phyloP scores from a whole-genome alignment of 129 eudicot species.

The Rutidosis leptorrhynchoides region DNA sequence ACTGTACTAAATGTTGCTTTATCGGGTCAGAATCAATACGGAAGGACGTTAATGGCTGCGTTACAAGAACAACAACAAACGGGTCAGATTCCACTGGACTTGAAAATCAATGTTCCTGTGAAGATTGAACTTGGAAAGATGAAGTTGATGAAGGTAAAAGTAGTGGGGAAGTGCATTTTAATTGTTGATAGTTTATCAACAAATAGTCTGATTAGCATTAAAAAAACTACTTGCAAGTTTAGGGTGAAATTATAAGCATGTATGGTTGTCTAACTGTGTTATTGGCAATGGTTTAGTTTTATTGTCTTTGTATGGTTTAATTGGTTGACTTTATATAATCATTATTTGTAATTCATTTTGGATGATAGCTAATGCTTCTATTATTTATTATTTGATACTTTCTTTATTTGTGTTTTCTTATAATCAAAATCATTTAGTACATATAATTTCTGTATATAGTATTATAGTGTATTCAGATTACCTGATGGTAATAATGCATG shows the following conservation, averaged over 20 bases:
- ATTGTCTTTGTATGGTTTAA: background rate
- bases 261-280: background rate
- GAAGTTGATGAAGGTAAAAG: conserved; percentile 65
- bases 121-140: conserved; percentile 59
- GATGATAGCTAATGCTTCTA: background rate
- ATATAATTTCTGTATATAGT: background rate
- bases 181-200: conserved; percentile 71
- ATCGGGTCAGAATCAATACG: conserved; percentile 71
- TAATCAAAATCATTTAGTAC: background rate
- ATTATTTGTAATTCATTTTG: background rate
- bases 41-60: conserved; percentile 54
- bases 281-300: conserved; percentile 6
- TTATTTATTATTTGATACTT: background rate
- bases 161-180: conserved; percentile 62
- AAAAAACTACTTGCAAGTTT: conserved; percentile 73
- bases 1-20: conserved; percentile 55
- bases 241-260: conserved; percentile 47
- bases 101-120: conserved; percentile 78
- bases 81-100: conserved; percentile 70
- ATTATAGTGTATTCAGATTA: background rate
- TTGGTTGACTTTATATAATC: background rate
- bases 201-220: conserved; percentile 60
- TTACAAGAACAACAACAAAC: conserved; percentile 72
- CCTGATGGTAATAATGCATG: too few relatives aligned
- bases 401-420: background rate